These are phyloP conservation scores for Camillea tinctor DNA, from an alignment of 2,329 filamentous ascomycete genomes.

Conservation along the genomic window DNA sequence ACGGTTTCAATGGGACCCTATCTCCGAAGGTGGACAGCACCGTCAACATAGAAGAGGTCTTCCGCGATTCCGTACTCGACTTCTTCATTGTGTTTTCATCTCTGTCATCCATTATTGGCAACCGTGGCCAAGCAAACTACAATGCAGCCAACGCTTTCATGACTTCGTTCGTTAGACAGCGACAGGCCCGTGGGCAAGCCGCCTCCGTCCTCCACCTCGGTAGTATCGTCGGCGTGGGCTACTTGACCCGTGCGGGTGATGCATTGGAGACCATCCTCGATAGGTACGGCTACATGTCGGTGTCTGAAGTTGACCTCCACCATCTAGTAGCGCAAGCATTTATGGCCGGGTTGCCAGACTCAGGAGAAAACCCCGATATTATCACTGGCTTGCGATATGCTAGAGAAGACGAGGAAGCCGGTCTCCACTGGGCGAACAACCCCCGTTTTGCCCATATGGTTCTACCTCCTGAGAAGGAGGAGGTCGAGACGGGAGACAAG, in stretches of 20 bases:
- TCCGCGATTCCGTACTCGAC: background rate
- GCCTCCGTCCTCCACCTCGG: conserved; percentile 3
- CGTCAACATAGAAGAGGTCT: conserved; percentile 2
- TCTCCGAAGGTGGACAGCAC: conserved; percentile 7
- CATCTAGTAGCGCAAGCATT: background rate
- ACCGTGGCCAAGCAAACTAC: conserved; percentile 6
- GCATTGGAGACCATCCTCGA: too few species aligned
- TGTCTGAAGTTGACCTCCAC: background rate
- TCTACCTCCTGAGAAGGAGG: too few species aligned
- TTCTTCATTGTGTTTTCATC: conserved; percentile 11
- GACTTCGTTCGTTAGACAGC: background rate
- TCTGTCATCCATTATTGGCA: background rate
- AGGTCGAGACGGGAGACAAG: too few species aligned
- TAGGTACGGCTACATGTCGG: too few species aligned
- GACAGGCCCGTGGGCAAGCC: background rate
- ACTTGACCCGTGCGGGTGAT: background rate
- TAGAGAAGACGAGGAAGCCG: too few species aligned
- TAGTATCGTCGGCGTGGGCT: conserved; percentile 1
- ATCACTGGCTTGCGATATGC: too few species aligned
- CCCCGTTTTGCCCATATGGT: too few species aligned
- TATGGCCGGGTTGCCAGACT: too few species aligned
- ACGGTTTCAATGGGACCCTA: background rate
- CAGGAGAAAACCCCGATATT: too few species aligned
- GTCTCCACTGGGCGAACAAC: too few species aligned
- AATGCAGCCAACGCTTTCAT: conserved; percentile 8